phyloP scores from a whole-genome alignment of 2,329 filamentous ascomycete species.

The Talaromyces sp. region DNA sequence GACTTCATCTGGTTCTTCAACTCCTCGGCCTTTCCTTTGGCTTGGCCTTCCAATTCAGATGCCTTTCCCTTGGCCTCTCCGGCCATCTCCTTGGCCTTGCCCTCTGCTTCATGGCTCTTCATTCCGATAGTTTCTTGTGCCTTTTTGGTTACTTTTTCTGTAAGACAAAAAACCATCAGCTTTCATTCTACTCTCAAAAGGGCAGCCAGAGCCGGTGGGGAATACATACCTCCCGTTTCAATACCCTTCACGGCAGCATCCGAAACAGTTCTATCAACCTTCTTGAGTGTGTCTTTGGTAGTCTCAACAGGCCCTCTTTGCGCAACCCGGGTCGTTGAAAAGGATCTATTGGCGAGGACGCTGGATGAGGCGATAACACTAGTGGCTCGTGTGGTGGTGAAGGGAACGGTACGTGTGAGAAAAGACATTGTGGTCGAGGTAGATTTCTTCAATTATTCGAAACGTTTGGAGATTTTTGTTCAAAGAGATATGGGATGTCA shows the following conservation, averaged over 20 bases:
- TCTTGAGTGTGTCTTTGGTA: constrained; percentile 54
- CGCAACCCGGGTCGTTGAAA: constrained; percentile 47
- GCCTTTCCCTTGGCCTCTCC: constrained; percentile 30
- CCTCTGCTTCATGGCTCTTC: constrained; percentile 43
- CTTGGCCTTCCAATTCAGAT: constrained; percentile 19
- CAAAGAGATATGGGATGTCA: neutral
- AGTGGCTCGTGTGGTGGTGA: neutral
- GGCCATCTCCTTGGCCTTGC: constrained; percentile 34
- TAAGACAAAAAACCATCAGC: neutral
- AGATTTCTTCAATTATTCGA: neutral
- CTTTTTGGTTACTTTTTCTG: constrained; percentile 47
- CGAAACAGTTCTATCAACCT: constrained; percentile 50
- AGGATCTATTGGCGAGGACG: constrained; percentile 21
- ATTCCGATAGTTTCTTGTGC: constrained; percentile 37
- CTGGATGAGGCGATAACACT: neutral
- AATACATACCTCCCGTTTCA: constrained; percentile 54
- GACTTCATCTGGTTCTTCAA: neutral
- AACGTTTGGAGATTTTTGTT: neutral
- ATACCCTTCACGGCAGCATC: constrained; percentile 56
- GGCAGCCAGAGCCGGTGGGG: neutral
- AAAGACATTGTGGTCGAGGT: constrained; percentile 1
- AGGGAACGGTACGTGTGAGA: neutral
- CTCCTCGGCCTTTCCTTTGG: constrained; percentile 30
- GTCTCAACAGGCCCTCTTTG: constrained; percentile 50
- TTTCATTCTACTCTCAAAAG: neutral